phyloP scores from a whole-genome alignment of 2,329 filamentous ascomycete species.

The Fusarium sp. region DNA sequence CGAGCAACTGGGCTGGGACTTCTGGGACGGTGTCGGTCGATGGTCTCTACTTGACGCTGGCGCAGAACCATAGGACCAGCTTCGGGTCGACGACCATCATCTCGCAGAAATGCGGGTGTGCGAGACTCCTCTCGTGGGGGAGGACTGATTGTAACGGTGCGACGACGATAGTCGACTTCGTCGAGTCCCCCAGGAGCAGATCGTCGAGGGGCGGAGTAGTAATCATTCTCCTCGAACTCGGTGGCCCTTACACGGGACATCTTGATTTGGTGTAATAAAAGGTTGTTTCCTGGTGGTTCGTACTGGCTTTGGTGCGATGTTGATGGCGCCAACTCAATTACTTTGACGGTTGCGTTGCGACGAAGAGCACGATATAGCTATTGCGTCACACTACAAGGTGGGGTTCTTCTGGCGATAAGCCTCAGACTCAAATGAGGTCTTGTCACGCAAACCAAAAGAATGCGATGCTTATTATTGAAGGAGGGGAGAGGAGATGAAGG shows the following conservation, averaged over 20 bases:
- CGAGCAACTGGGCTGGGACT: constrained; percentile 57
- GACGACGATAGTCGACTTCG: constrained; percentile 51
- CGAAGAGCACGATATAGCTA: constrained; percentile 18
- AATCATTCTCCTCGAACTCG: constrained; percentile 62
- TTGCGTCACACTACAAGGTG: constrained; percentile 37
- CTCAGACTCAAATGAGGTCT: constrained; percentile 30
- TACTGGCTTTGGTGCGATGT: constrained; percentile 16
- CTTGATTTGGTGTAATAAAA: constrained; percentile 18
- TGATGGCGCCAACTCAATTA: constrained; percentile 31
- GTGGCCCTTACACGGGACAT: constrained; percentile 49
- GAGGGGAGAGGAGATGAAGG: constrained; percentile 14
- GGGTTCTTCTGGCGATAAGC: constrained; percentile 28
- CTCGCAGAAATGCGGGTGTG: constrained; percentile 63
- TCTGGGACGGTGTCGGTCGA: constrained; percentile 61
- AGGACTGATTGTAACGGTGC: constrained; percentile 55
- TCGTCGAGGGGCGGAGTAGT: constrained; percentile 53
- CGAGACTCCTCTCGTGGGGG: constrained; percentile 60
- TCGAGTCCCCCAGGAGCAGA: constrained; percentile 50
- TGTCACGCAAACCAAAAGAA: constrained; percentile 33
- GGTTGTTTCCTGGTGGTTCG: constrained; percentile 9
- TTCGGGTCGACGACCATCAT: constrained; percentile 61
- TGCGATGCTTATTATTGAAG: constrained; percentile 30
- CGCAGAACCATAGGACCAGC: constrained; percentile 66
- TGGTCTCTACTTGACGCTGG: constrained; percentile 65
- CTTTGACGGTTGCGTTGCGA: constrained; percentile 21